Base-by-base conservation (phyloP, 768 basidiomycete species). In the Podaxis rugospora region DNA sequence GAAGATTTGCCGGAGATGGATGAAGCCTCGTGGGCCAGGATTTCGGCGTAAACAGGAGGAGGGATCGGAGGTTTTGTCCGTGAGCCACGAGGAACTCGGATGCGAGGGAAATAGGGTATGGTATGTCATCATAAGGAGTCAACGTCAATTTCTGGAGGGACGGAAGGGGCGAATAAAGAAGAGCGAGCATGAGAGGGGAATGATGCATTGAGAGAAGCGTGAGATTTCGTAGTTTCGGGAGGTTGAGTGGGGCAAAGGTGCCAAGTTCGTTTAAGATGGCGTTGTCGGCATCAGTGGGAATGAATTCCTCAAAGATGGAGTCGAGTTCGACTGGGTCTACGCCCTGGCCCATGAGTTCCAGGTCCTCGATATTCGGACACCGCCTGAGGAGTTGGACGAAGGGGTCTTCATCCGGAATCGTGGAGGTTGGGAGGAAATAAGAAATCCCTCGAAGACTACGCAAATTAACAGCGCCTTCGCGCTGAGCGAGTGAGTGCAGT, bases 91-190 rank as follows among this genome's bases (percentile, higher is more conserved):
- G 84, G 64, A 93, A 83, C 46, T 71, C 74, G 0, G 87, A 81
- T 11, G 81, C 76, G 36, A 86, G 78, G 4, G 89, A 82, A 23
- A 74, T 70, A 13, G 88, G 83, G 63, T 78, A 85, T 28, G 82
- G 81, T 13, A 87, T 66, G 65, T 90, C 89, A 58, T 89, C 81
- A 66, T 88, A 90, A 1, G 90, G 90, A 1, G 90, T 91, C 39
- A 93, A 69, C 13, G 82, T 86, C 18, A 93, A 75, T 64, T 85
- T 86, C 36, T 70, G 77, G 44, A 94, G 75, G 2, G 78, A 72
- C 3, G 89, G 91, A 13, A 94, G 82, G 0, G 83, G 70, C 0
- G 88, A 80, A 40, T 75, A 69, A 16, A 90, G 72, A 27, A 94
- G 75, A 14, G 81, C 78, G 40, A 81, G 72, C 71, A 92, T 76